Percentiles rank a stretch among this genome's conserved stretches.
Conservation (phyloP, 768 basidiomycete genomes). For the Russula abietina region DNA sequence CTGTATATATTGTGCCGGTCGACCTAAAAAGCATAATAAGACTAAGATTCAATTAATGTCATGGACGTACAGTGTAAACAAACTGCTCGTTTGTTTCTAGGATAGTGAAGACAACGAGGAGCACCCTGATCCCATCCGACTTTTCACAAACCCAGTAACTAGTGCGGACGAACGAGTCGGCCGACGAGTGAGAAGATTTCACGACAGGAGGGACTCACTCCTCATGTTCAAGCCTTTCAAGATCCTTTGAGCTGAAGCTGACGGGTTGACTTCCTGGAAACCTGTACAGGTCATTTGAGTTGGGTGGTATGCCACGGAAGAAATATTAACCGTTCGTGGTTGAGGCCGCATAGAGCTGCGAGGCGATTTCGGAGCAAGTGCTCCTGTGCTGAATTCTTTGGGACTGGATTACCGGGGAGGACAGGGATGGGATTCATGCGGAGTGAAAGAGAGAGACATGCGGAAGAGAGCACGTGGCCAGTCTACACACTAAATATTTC, state of each 20-base stretch:
- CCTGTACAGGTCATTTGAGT: constrained; percentile 35
- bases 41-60: no score
- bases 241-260: constrained; percentile 68
- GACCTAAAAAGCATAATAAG: constrained; percentile 48
- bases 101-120: constrained; percentile 72
- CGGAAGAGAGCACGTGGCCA: constrained; percentile 9
- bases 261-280: constrained; percentile 97
- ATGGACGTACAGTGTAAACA: constrained; percentile 60
- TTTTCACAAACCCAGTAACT: constrained; percentile 99
- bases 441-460: constrained; percentile 3
- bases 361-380: constrained; percentile 60
- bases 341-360: constrained; percentile 57
- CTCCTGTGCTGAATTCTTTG: constrained; percentile 53
- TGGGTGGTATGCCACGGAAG: neutral
- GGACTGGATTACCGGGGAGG: constrained; percentile 59
- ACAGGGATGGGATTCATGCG: constrained; percentile 44
- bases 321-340: constrained; percentile 52
- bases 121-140: constrained; percentile 89
- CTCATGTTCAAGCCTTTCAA: constrained; percentile 71
- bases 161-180: neutral
- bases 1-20: constrained; percentile 91
- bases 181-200: neutral
- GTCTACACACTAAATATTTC: constrained; percentile 11
- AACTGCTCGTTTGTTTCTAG: constrained; percentile 44
- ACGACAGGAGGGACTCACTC: constrained; percentile 52